Evolutionary conservation across 2,329 filamentous ascomycete species (phyloP).

Genomic region (Pestalotiopsis sp.): DNA sequence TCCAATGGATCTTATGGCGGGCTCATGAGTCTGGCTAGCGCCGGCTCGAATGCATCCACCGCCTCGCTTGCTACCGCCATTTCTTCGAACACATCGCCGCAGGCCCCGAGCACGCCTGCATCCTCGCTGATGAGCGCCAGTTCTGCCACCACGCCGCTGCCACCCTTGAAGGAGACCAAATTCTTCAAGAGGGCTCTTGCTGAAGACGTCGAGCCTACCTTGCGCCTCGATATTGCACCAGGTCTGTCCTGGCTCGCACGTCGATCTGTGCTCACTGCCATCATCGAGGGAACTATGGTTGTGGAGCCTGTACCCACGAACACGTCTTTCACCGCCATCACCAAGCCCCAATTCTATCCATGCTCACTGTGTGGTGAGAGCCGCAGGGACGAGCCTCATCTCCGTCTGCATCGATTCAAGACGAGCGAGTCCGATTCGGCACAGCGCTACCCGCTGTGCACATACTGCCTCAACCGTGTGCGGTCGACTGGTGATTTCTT

Average conservation of each 20-base stretch:
- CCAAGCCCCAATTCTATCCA: constrained; percentile 61
- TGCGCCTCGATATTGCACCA: constrained; percentile 86
- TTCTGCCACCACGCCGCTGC: constrained; percentile 45
- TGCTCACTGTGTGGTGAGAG: constrained; percentile 90
- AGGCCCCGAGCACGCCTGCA: constrained; percentile 60
- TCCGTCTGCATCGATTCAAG: constrained; percentile 85
- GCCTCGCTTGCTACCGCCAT: constrained; percentile 56
- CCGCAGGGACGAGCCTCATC: constrained; percentile 69
- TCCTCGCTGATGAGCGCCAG: constrained; percentile 48
- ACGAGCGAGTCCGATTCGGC: constrained; percentile 85
- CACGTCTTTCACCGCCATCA: constrained; percentile 49
- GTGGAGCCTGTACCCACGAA: constrained; percentile 82
- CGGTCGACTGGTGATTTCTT: constrained; percentile 91
- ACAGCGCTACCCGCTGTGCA: constrained; percentile 87
- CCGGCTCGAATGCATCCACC: constrained; percentile 60
- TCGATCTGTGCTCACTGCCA: constrained; percentile 78
- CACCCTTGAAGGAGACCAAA: constrained; percentile 81
- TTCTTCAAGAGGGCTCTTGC: constrained; percentile 90
- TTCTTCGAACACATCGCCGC: constrained; percentile 52
- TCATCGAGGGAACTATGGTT: constrained; percentile 82
- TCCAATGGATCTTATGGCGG: constrained; percentile 73
- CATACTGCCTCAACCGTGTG: constrained; percentile 81
- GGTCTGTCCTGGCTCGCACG: constrained; percentile 93
- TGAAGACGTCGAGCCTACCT: constrained; percentile 93
- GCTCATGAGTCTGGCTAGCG: constrained; percentile 51